phyloP scores from a whole-genome alignment of 192 early-diverging fungal genomes.

The Dispira simplex region DNA sequence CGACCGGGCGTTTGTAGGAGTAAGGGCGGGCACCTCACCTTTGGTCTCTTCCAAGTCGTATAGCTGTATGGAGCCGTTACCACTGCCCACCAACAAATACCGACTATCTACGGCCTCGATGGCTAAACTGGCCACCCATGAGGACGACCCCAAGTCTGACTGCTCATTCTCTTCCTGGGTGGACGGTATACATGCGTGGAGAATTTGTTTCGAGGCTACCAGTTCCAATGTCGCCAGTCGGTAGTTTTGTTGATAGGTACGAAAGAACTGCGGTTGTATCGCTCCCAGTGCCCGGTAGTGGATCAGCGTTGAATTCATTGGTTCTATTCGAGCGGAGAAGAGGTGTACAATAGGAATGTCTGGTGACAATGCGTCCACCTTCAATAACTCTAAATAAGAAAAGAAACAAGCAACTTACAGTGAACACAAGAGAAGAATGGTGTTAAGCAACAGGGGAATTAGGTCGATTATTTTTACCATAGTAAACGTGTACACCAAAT shows the following conservation, averaged over 20 bases:
- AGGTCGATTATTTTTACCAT: too few species aligned
- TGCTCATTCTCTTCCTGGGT: not conserved
- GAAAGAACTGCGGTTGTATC: not conserved
- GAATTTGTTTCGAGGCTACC: not conserved
- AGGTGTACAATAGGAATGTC: too few species aligned
- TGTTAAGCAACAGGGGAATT: too few species aligned
- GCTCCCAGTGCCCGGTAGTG: constrained; percentile 12
- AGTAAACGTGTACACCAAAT: too few species aligned
- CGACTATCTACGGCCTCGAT: constrained; percentile 19
- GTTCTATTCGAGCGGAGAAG: not conserved
- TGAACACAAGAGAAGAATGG: too few species aligned
- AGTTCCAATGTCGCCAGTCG: not conserved
- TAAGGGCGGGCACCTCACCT: not conserved
- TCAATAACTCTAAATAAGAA: too few species aligned
- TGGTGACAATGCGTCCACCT: too few species aligned
- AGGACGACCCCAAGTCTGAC: not conserved
- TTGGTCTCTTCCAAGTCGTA: constrained; percentile 19
- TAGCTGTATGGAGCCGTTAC: constrained; percentile 24
- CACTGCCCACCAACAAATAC: constrained; percentile 20
- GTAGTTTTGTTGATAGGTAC: constrained; percentile 4
- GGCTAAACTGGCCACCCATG: constrained; percentile 13
- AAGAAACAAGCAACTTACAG: too few species aligned
- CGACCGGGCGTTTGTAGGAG: not conserved
- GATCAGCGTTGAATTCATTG: constrained; percentile 20
- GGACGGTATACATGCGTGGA: constrained; percentile 1